These are phyloP conservation scores for Eudorina sp. DNA, from an alignment of 139 green algal species.

Conservation along the genomic window DNA sequence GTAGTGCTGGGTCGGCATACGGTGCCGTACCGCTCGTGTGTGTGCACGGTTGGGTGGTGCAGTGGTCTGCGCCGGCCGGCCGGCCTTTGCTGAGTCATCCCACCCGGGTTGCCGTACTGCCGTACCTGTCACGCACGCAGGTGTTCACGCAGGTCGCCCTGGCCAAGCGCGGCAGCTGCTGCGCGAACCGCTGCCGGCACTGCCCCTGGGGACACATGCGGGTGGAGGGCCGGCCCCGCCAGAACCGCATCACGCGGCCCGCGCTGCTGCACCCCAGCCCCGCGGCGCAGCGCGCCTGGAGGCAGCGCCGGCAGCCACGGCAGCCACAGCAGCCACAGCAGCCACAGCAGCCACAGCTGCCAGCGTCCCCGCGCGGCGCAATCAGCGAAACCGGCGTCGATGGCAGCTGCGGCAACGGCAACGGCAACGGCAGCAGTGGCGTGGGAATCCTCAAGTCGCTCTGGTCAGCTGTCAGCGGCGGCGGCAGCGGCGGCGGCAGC, in stretches of 20 bases:
- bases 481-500: background rate
- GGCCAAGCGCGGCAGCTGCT: slow-evolving; percentile 5
- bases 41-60: no score
- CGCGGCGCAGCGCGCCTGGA: background rate
- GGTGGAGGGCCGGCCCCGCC: background rate
- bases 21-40: no score
- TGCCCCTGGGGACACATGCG: slow-evolving; percentile 35
- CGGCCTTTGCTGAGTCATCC: no score
- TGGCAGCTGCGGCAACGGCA: background rate
- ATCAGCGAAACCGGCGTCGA: background rate
- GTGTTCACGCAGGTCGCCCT: slow-evolving; percentile 39
- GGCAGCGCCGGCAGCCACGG: background rate
- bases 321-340: background rate
- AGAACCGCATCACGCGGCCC: slow-evolving; percentile 20
- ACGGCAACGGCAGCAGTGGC: background rate
- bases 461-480: background rate
- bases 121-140: background rate
- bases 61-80: no score
- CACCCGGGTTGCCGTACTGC: background rate
- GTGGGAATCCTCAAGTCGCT: background rate
- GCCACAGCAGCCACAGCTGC: no score
- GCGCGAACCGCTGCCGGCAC: slow-evolving; percentile 47
- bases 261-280: background rate
- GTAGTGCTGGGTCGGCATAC: no score
- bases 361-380: no score